A percentile compares a stretch with the other conserved stretches of the same genome.
Evolutionary conservation across 2,329 filamentous ascomycete genomes (phyloP).

Genomic region (Mycosphaerella arachidis): DNA sequence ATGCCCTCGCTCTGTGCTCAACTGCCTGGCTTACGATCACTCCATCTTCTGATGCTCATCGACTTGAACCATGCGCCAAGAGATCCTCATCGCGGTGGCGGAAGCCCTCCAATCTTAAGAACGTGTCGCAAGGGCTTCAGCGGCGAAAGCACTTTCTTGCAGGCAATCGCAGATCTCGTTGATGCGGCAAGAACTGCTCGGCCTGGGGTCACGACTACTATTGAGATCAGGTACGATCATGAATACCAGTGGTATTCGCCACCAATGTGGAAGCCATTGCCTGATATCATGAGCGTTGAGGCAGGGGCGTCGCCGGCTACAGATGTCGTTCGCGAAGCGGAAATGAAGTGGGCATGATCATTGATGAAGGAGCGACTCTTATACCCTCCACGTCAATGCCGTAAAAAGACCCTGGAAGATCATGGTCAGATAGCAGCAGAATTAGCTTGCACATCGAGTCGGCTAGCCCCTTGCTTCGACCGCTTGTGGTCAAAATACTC

Average conservation of each 20-base stretch:
- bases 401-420: too few relatives aligned
- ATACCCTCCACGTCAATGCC: too few relatives aligned
- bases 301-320: background rate
- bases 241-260: slow-evolving; percentile 11
- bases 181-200: slow-evolving; percentile 6
- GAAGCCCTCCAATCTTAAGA: background rate
- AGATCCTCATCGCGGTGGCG: slow-evolving; percentile 7
- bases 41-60: slow-evolving; percentile 12
- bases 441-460: too few relatives aligned
- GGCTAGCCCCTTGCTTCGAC: too few relatives aligned
- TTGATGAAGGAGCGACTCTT: background rate
- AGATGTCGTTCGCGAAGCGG: background rate
- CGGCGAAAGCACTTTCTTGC: slow-evolving; percentile 10
- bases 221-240: slow-evolving; percentile 13
- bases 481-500: too few relatives aligned
- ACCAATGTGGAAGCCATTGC: background rate
- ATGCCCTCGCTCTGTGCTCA: slow-evolving; percentile 11
- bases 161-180: slow-evolving; percentile 10
- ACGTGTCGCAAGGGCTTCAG: slow-evolving; percentile 14
- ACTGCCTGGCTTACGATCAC: slow-evolving; percentile 7
- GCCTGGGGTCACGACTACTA: slow-evolving; percentile 1
- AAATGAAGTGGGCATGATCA: background rate
- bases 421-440: too few relatives aligned
- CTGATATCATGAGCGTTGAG: background rate
- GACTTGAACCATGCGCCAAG: slow-evolving; percentile 9